Percentiles rank a stretch among this genome's conserved stretches.
Conservation (phyloP, 2,329 filamentous ascomycete species). For the Talaromyces sp. region DNA sequence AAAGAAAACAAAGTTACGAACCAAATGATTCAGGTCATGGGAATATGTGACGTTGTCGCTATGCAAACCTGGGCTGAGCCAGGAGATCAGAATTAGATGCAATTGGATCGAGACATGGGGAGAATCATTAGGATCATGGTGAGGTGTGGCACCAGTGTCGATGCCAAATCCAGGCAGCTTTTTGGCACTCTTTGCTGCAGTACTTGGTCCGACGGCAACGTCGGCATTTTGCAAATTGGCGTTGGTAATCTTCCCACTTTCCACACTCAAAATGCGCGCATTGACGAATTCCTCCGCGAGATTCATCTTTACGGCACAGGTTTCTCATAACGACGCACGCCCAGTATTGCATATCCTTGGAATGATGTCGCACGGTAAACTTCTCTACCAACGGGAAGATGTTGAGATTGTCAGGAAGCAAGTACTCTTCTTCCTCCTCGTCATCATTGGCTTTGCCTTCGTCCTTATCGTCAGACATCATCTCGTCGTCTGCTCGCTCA, state of each 20-base stretch:
- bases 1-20: constrained; percentile 14
- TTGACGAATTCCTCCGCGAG: constrained; percentile 87
- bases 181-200: constrained; percentile 99
- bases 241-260: constrained; percentile 95
- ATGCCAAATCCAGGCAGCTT: constrained; percentile 97
- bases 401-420: constrained; percentile 92
- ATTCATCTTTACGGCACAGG: constrained; percentile 95
- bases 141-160: constrained; percentile 81
- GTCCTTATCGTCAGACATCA: neutral
- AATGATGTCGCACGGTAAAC: constrained; percentile 93
- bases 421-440: constrained; percentile 79
- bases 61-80: constrained; percentile 17
- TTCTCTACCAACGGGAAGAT: constrained; percentile 98
- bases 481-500: constrained; percentile 24
- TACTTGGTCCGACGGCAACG: constrained; percentile 96
- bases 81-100: constrained; percentile 15
- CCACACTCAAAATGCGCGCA: constrained; percentile 98
- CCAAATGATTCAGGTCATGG: constrained; percentile 13
- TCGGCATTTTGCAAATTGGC: constrained; percentile 97
- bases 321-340: constrained; percentile 99
- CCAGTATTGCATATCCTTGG: constrained; percentile 99
- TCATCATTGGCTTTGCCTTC: constrained; percentile 45
- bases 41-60: constrained; percentile 16
- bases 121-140: constrained; percentile 23
- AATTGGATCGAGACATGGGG: constrained; percentile 4